phyloP scores from a whole-genome alignment of 2,329 filamentous ascomycete genomes.

The Arthrobotrys sinensis region DNA sequence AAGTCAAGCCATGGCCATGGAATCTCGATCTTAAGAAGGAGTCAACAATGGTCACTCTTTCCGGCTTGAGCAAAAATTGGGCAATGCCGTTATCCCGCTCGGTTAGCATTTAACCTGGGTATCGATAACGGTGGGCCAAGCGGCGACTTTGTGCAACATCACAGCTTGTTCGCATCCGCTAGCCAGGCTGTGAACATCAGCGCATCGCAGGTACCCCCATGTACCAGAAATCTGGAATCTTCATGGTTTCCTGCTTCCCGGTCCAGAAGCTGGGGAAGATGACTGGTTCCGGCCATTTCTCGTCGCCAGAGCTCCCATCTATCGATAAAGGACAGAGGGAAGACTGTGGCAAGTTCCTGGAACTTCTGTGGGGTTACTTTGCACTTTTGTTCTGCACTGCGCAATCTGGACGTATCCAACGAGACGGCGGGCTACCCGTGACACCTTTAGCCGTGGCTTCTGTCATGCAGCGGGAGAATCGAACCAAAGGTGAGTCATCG shows the following conservation, averaged over 20 bases:
- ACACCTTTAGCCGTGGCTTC: slow-evolving; percentile 44
- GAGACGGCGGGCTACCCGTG: slow-evolving; percentile 55
- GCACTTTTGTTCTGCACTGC: slow-evolving; percentile 56
- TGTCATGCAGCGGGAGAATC: slow-evolving; percentile 37
- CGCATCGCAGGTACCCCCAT: slow-evolving; percentile 41
- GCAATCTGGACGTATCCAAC: slow-evolving; percentile 26
- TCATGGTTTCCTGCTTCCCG: slow-evolving; percentile 9
- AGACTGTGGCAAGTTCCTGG: slow-evolving; percentile 28
- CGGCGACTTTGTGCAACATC: slow-evolving; percentile 36
- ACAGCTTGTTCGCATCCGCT: slow-evolving; percentile 6
- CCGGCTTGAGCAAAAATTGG: slow-evolving; percentile 37
- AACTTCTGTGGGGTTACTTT: slow-evolving; percentile 39
- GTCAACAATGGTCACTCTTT: slow-evolving; percentile 48
- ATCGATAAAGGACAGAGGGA: slow-evolving; percentile 38
- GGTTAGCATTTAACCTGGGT: slow-evolving; percentile 41
- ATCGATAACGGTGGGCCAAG: slow-evolving; percentile 54
- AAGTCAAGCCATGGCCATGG: slow-evolving; percentile 17
- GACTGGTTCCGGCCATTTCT: slow-evolving; percentile 23
- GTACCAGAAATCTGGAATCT: slow-evolving; percentile 14
- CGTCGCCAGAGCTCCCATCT: slow-evolving; percentile 24
- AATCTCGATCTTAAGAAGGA: slow-evolving; percentile 16
- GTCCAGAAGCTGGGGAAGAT: slow-evolving; percentile 14
- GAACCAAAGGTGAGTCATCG: slow-evolving; percentile 45
- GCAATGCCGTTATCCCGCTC: slow-evolving; percentile 54
- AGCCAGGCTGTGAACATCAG: slow-evolving; percentile 1